Evolutionary conservation across 768 basidiomycete species (phyloP), one percentile per base, ranked within the genome.

Genomic region (Lactarius trivialis): DNA sequence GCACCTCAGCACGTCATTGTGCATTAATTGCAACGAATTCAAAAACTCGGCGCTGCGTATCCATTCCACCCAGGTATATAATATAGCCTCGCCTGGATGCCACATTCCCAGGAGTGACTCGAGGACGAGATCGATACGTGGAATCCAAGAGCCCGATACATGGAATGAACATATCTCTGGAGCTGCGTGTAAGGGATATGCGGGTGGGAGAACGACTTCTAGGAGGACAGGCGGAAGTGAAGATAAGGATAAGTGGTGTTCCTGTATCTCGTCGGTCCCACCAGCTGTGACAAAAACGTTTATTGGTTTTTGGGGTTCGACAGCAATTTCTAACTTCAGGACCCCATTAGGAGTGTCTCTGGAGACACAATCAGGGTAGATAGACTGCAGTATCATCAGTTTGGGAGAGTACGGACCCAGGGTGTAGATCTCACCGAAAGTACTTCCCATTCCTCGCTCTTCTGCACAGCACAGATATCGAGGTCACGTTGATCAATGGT

Each of bases 1-100:
- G 39, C 43, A 24, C 17, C 50, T 67, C 41, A 34, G 56, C 64
- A 45, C 37, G 36, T 15, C 50, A 60, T 32, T 19, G 34, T 50
- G 52, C 8, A 72, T 70, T 45, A 87, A 65, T 6, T 77, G 75
- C 24, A 85, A 69, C 32, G 73, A 70, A 5, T 74, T 69, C 26
- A 91, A 71, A 69, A 91, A 88, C 36, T 85, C 82, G 4, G 84
- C 89, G 9, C 77, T 82, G 26, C 84, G 82, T 55, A 91, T 79
- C 72, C 78, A 85, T 71, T 91, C 89, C 51, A 89, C 76, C 88
- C 88, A 89, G 41, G 74, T 76, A 67, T 85, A 91, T 4, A 92
- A 75, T 6, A 87, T 75, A 24, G 80, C 79, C 37, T 85, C 80
- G 19, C 84, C 85, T 7, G 76, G 70, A 56, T 79, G 76, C 87